Evolutionary conservation across 1,284 basidiomycete species (phyloP).

Genomic region (Schizophyllum commune): DNA sequence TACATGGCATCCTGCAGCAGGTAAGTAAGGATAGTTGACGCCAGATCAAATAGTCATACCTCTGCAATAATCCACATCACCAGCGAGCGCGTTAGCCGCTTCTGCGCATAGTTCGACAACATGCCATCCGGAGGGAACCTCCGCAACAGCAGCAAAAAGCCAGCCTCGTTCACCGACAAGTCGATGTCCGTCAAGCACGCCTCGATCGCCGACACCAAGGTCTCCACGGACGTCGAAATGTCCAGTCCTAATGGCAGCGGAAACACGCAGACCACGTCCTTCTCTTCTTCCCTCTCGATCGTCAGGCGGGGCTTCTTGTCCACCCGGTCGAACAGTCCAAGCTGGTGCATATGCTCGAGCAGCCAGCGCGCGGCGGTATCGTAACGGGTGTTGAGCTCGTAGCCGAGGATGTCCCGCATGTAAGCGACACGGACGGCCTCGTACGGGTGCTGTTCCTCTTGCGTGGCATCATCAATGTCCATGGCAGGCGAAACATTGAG

Average conservation of each 20-base stretch:
- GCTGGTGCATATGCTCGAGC: constrained; percentile 49
- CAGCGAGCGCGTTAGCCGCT: constrained; percentile 43
- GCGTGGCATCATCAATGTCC: constrained; percentile 16
- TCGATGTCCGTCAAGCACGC: constrained; percentile 62
- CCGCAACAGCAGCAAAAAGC: constrained; percentile 54
- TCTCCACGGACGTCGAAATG: constrained; percentile 63
- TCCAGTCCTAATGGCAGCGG: constrained; percentile 66
- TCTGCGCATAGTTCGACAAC: constrained; percentile 59
- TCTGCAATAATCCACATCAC: constrained; percentile 59
- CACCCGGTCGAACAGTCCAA: constrained; percentile 50
- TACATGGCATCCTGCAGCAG: constrained; percentile 48
- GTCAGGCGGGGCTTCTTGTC: constrained; percentile 33
- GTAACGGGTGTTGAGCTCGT: constrained; percentile 48
- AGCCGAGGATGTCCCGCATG: constrained; percentile 53
- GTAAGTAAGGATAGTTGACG: constrained; percentile 1
- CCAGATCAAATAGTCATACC: constrained; percentile 28
- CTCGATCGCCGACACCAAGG: constrained; percentile 64
- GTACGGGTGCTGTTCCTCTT: constrained; percentile 34
- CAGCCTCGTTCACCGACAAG: constrained; percentile 66
- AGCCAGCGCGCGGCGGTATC: constrained; percentile 45
- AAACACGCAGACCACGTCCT: constrained; percentile 41
- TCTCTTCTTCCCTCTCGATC: constrained; percentile 22
- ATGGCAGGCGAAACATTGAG: constrained; percentile 29
- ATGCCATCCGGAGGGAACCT: constrained; percentile 69
- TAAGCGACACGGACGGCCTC: constrained; percentile 53